Conservation (phyloP, 2,329 filamentous ascomycete species). For the Fusarium guadeloupense region DNA sequence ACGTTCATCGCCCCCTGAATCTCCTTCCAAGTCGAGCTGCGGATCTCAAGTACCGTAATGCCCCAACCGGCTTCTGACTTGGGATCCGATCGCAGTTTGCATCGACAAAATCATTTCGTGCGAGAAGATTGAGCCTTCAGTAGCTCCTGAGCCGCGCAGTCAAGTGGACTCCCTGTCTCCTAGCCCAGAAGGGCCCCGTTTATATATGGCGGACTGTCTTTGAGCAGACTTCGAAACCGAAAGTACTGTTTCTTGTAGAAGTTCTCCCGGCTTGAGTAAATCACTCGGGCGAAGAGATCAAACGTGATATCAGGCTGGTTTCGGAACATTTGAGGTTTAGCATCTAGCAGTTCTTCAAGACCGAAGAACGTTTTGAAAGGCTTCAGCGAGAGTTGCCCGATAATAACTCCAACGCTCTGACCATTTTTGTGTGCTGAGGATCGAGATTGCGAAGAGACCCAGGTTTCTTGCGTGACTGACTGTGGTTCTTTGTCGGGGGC, state of each 20-base stretch:
- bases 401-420: neutral
- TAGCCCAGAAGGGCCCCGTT: conserved; percentile 44
- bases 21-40: conserved; percentile 44
- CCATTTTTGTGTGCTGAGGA: conserved; percentile 11
- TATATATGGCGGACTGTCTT: conserved; percentile 63
- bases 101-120: conserved; percentile 47
- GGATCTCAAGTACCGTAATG: conserved; percentile 42
- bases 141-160: conserved; percentile 41
- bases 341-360: conserved; percentile 66
- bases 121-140: conserved; percentile 25
- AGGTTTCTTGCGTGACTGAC: neutral
- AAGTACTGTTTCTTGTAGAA: conserved; percentile 65
- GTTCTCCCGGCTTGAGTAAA: conserved; percentile 64
- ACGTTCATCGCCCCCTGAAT: conserved; percentile 38
- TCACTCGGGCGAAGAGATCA: conserved; percentile 71
- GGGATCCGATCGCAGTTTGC: conserved; percentile 38
- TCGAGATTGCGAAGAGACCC: neutral
- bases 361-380: conserved; percentile 65
- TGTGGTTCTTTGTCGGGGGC: neutral
- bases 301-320: conserved; percentile 57
- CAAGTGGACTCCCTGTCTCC: conserved; percentile 41
- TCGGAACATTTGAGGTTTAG: conserved; percentile 49
- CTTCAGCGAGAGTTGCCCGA: conserved; percentile 10
- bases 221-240: conserved; percentile 70
- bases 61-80: conserved; percentile 39